Conservation (phyloP, 192 early-diverging fungal genomes). For the Coemansia sp. region DNA sequence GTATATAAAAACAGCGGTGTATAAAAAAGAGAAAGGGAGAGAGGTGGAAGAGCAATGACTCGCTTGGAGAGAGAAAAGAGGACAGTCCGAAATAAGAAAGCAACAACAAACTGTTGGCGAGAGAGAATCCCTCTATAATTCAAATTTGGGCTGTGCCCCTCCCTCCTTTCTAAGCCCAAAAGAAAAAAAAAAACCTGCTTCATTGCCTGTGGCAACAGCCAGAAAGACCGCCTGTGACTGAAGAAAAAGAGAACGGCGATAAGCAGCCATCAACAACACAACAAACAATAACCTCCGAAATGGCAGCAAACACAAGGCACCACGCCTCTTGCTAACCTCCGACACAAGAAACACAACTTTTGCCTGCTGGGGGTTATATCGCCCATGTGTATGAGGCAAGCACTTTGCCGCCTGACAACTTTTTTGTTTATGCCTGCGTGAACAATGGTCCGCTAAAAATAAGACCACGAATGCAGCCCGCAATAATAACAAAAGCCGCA, state of each 20-base stretch:
- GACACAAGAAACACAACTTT: background rate
- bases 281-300: slow-evolving; percentile 7
- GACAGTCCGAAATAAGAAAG: slow-evolving; percentile 13
- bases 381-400: background rate
- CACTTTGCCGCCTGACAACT: background rate
- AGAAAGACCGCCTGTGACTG: slow-evolving; percentile 6
- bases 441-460: slow-evolving; percentile 9
- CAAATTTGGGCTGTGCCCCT: background rate
- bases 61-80: background rate
- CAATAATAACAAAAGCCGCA: slow-evolving; percentile 11
- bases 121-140: slow-evolving; percentile 9
- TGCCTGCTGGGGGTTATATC: background rate
- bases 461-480: background rate
- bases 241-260: background rate
- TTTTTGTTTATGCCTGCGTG: background rate
- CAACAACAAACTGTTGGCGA: slow-evolving; percentile 8
- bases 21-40: slow-evolving; percentile 28
- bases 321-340: slow-evolving; percentile 4
- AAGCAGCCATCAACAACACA: background rate
- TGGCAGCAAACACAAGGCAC: background rate
- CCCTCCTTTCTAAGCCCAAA: background rate
- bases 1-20: slow-evolving; percentile 29
- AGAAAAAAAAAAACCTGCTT: slow-evolving; percentile 12
- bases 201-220: background rate
- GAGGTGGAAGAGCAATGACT: slow-evolving; percentile 9